phyloP scores from a whole-genome alignment of 106 monocot species.

The Dendrobium catenatum region DNA sequence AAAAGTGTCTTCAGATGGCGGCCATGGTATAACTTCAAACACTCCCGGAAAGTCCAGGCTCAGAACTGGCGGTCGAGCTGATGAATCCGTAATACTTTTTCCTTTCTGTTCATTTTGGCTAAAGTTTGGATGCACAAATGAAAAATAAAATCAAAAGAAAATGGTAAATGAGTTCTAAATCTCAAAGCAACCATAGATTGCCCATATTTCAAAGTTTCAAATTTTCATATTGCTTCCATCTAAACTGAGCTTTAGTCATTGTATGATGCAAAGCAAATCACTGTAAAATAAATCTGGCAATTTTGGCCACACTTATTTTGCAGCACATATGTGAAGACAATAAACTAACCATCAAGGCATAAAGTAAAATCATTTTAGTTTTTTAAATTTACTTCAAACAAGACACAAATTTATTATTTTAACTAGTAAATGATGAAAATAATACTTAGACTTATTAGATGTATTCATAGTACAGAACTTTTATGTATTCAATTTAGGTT shows the following conservation, averaged over 20 bases:
- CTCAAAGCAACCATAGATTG: neutral
- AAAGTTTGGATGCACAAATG: neutral
- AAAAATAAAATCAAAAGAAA: neutral
- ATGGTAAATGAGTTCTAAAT: neutral
- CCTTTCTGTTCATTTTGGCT: neutral
- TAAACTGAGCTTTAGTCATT: neutral
- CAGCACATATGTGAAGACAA: too few species aligned
- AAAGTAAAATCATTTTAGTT: neutral
- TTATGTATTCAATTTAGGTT: too few species aligned
- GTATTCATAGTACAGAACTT: too few species aligned
- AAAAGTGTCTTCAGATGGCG: slow-evolving; percentile 22
- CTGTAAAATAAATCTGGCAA: too few species aligned
- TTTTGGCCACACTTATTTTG: too few species aligned
- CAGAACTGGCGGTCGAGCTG: slow-evolving; percentile 23
- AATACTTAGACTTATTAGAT: too few species aligned
- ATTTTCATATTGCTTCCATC: neutral
- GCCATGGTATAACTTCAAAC: slow-evolving; percentile 20
- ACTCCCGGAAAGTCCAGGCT: slow-evolving; percentile 26
- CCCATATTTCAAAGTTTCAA: neutral
- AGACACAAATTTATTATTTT: neutral
- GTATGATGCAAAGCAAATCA: too few species aligned
- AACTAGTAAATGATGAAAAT: too few species aligned
- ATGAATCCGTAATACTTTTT: slow-evolving; percentile 37
- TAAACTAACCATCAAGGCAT: neutral
- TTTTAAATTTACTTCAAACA: neutral